Conservation (phyloP, 2,329 filamentous ascomycete species). For the Colletotrichum brevisporum region DNA sequence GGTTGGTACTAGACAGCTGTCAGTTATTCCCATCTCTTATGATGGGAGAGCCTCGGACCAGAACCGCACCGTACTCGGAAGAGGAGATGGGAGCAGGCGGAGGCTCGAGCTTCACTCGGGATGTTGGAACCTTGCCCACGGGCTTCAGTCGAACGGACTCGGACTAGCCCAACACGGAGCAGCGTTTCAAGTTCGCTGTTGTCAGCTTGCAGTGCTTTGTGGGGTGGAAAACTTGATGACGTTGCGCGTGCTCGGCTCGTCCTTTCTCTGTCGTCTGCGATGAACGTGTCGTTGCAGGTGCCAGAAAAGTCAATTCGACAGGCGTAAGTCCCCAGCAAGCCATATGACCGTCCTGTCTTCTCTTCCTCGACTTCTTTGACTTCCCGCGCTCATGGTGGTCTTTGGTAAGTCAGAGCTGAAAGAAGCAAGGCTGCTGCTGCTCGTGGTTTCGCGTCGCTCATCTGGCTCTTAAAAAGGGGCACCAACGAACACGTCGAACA, state of each 20-base stretch:
- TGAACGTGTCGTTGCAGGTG: background rate
- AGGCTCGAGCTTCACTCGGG: conserved; percentile 25
- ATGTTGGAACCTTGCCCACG: conserved; percentile 2
- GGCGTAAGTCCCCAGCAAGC: too few species aligned
- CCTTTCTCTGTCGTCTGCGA: background rate
- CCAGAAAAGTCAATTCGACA: conserved; percentile 22
- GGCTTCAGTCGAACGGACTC: conserved; percentile 8
- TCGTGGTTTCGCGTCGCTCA: too few species aligned
- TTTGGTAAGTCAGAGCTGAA: too few species aligned
- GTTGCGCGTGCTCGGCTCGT: background rate
- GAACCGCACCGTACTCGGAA: background rate
- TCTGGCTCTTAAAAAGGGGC: too few species aligned
- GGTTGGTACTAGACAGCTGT: conserved; percentile 10
- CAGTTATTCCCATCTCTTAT: background rate
- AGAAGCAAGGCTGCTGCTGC: too few species aligned
- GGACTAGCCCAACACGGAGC: conserved; percentile 3
- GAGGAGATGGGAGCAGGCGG: conserved; percentile 4
- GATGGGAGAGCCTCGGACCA: background rate
- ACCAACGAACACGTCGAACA: too few species aligned
- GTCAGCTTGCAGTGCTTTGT: background rate
- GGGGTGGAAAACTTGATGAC: background rate
- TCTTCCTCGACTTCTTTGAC: too few species aligned
- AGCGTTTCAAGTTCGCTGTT: conserved; percentile 11
- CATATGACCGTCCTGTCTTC: too few species aligned
- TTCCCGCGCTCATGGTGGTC: too few species aligned